These are phyloP conservation scores for Colletotrichum sp. DNA, from an alignment of 2,329 filamentous ascomycete species.

Conservation along the genomic window DNA sequence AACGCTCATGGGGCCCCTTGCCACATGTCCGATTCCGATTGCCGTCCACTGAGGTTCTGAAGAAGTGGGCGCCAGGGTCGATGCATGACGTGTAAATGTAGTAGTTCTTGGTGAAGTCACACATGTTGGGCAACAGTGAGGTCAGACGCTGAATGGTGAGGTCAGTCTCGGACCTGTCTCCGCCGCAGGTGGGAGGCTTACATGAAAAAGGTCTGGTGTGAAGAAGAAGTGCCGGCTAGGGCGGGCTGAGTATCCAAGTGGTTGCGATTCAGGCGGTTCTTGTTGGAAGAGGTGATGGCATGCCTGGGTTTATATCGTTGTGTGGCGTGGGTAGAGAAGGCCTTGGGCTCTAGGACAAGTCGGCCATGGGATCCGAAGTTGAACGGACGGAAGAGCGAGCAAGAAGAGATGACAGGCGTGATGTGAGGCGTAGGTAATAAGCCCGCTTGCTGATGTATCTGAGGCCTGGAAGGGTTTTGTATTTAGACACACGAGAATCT, in stretches of 20 bases:
- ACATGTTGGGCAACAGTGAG: slow-evolving; percentile 45
- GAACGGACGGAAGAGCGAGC: slow-evolving; percentile 1
- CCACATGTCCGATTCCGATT: slow-evolving; percentile 63
- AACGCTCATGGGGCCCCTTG: slow-evolving; percentile 73
- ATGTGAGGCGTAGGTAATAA: neutral
- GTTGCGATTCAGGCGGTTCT: neutral
- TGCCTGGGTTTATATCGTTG: neutral
- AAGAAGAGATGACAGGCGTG: slow-evolving; percentile 14
- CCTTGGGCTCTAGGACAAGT: neutral
- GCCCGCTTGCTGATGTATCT: neutral
- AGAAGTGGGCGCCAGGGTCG: slow-evolving; percentile 74
- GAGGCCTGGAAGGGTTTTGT: slow-evolving; percentile 4
- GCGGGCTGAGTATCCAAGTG: neutral
- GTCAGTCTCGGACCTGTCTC: neutral
- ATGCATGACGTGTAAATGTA: slow-evolving; percentile 76
- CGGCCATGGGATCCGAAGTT: neutral
- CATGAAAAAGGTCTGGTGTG: neutral
- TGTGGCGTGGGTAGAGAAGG: neutral
- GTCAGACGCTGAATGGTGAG: neutral
- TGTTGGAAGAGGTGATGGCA: neutral
- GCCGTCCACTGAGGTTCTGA: slow-evolving; percentile 72
- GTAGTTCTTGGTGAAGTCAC: slow-evolving; percentile 75
- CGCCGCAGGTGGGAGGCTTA: neutral
- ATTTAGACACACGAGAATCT: neutral
- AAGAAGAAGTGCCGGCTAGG: neutral